These are phyloP conservation scores for Pleoardoris graminearum DNA, from an alignment of 2,329 filamentous ascomycete species.

Conservation along the genomic window DNA sequence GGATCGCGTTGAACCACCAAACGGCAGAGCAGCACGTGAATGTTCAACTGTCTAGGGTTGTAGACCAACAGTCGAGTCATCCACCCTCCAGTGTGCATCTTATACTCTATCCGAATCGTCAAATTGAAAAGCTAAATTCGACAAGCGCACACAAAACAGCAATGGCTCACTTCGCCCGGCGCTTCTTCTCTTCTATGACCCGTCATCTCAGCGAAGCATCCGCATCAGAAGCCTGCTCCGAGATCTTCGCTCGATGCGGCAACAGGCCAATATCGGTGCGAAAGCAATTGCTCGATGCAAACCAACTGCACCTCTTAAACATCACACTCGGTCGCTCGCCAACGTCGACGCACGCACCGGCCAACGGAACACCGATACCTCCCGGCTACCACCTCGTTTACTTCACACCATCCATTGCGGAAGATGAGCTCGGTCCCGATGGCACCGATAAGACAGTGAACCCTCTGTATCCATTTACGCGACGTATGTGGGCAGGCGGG, in stretches of 20 bases:
- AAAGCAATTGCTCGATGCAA: constrained; percentile 37
- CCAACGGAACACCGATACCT: constrained; percentile 52
- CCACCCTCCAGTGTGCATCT: too few relatives aligned
- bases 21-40: too few relatives aligned
- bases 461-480: constrained; percentile 70
- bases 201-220: constrained; percentile 19
- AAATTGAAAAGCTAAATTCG: too few relatives aligned
- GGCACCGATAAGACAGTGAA: constrained; percentile 81
- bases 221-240: constrained; percentile 33
- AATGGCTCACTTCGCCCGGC: constrained; percentile 26
- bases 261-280: constrained; percentile 34
- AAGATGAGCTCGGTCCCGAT: constrained; percentile 70
- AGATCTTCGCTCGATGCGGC: constrained; percentile 37
- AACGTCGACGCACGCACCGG: constrained; percentile 24
- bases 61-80: too few relatives aligned
- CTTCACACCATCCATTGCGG: constrained; percentile 73
- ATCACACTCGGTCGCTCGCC: constrained; percentile 33
- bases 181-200: constrained; percentile 24
- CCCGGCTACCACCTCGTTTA: constrained; percentile 84
- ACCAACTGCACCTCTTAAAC: constrained; percentile 38
- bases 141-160: too few relatives aligned
- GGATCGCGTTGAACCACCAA: too few relatives aligned
- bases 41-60: too few relatives aligned
- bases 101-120: too few relatives aligned
- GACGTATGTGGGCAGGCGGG: constrained; percentile 92